Base-by-base conservation (phyloP, 2,329 filamentous ascomycete genomes). In the Rachicladosporium sp. region DNA sequence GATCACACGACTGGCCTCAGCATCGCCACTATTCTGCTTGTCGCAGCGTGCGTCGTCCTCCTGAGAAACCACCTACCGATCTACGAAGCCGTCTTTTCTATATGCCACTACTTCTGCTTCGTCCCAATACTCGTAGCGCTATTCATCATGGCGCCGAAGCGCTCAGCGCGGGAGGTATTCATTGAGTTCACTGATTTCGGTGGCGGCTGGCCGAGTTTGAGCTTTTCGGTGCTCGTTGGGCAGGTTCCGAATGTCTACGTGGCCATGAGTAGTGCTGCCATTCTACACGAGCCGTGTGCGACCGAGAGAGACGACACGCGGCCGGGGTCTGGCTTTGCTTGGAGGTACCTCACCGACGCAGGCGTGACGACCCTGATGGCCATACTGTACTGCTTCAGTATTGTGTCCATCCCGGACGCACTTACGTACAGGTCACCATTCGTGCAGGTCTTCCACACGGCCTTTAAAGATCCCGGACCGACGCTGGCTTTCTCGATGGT, bases 181-280 rank as follows among this genome's bases (percentile, higher is more conserved):
- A 10, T 31, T 2, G 21, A 41, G 2, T 41, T 41, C 6, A 36
- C 34, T 4, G 21, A 41, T 2, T 29, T 15, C 4, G 21, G 7
- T 7, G 63, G 61, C 1, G 58, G 60, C 1, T 67, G 63, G 63
- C 42, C 50, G 6, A 48, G 41, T 5, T 52, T 43, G 10, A 54
- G 53, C 4, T 39, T 55, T 2, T 47, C 53, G 6, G 27, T 53
- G 3, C 50, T 59, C 47, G 52, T 59, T 13, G 56, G 55, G 6
- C 54, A 58, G 31, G 43, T 58, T 6, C 47, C 46, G 5, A 45
- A 50, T 3, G 43, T 58, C 7, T 53, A 37, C 12, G 36, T 37
- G 10, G 35, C 38, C 31, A 31, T 55, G 3, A 53, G 52, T 2
- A 51, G 47, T 6, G 55, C 56, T 36, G 46, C 23, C 23, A 27